Evolutionary conservation across 345 rosid species (phyloP).

Genomic region (Hibiscus syriacus): DNA sequence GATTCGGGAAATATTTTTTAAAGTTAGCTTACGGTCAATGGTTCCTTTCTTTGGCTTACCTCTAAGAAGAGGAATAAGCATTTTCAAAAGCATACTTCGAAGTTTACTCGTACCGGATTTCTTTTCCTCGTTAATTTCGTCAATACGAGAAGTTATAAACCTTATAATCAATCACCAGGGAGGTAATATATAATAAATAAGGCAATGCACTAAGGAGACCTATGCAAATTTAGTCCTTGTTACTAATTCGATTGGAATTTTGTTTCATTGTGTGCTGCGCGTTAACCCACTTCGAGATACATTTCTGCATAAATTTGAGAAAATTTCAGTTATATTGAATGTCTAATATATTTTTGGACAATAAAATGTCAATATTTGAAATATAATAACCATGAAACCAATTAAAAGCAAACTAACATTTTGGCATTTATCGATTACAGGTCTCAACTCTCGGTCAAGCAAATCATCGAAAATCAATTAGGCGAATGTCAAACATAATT

Average conservation of each 20-base stretch:
- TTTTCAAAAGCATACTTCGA: conserved; percentile 54
- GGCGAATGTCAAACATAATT: background rate
- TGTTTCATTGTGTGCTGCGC: conserved; percentile 62
- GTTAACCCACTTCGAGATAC: conserved; percentile 49
- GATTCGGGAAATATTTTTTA: too few species aligned
- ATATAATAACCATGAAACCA: background rate
- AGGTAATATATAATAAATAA: conserved; percentile 7
- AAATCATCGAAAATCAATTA: background rate
- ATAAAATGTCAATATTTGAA: background rate
- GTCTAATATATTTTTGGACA: too few species aligned
- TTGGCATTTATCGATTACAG: background rate
- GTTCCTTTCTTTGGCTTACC: conserved; percentile 30
- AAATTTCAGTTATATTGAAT: background rate
- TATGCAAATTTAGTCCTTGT: conserved; percentile 33
- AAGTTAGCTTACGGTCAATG: conserved; percentile 50
- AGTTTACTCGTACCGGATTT: conserved; percentile 29
- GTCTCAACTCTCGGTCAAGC: background rate
- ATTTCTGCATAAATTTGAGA: conserved; percentile 35
- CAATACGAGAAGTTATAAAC: conserved; percentile 33
- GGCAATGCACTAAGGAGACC: conserved; percentile 17
- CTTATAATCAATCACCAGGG: conserved; percentile 34
- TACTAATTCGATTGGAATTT: conserved; percentile 15
- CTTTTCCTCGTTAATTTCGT: conserved; percentile 23
- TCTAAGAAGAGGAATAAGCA: conserved; percentile 34
- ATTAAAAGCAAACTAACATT: background rate